Evolutionary conservation across 306 rosid genomes (phyloP).

Genomic region (Vigna radiata): DNA sequence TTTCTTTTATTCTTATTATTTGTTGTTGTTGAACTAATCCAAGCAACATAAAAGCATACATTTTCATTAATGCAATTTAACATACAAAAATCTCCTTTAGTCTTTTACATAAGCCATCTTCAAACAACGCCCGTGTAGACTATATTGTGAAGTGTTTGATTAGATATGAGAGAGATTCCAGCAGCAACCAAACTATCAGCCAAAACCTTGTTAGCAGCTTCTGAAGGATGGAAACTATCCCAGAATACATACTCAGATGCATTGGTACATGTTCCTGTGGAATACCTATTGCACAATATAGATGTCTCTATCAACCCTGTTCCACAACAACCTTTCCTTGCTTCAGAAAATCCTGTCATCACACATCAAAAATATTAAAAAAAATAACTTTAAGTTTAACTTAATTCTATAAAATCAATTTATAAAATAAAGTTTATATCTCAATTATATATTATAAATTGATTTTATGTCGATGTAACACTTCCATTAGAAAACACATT

Average conservation of each 20-base stretch:
- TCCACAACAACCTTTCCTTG: conserved; percentile 77
- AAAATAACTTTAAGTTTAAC: no score
- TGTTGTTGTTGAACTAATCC: no score
- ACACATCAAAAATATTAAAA: no score
- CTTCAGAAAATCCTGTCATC: conserved; percentile 66
- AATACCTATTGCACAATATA: conserved; percentile 61
- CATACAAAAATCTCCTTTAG: conserved; percentile 1
- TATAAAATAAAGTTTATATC: no score
- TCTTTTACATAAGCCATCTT: conserved; percentile 5
- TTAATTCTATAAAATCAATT: no score
- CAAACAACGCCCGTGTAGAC: not conserved
- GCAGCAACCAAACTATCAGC: conserved; percentile 48
- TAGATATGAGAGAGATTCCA: conserved; percentile 65
- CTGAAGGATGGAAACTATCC: conserved; percentile 82
- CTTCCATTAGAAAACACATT: no score
- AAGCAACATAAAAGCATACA: not conserved
- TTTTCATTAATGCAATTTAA: not conserved
- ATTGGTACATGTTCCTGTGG: conserved; percentile 74
- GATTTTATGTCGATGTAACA: no score
- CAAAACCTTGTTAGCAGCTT: conserved; percentile 61
- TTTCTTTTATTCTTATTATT: no score
- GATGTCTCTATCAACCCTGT: conserved; percentile 70
- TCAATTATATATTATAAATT: no score
- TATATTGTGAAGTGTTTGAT: conserved; percentile 3
- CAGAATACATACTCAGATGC: conserved; percentile 79